Conservation (phyloP, 2,329 filamentous ascomycete species). For the Niveomyces coronatus region DNA sequence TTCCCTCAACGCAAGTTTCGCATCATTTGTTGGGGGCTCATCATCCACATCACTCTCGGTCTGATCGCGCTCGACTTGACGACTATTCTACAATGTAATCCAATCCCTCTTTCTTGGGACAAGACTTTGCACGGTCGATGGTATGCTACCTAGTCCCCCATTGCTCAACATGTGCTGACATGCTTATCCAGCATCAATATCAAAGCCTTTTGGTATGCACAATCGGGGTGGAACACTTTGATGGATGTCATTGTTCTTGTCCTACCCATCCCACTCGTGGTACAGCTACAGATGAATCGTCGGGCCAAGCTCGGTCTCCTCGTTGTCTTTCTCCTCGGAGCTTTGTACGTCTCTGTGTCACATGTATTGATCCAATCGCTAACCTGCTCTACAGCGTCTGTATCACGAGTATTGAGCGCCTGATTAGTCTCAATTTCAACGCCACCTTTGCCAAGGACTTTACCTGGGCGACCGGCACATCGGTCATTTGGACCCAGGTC, state of each 20-base stretch:
- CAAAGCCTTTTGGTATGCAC: conserved; percentile 8
- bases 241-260: conserved; percentile 8
- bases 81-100: conserved; percentile 5
- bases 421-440: conserved; percentile 9
- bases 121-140: conserved; percentile 5
- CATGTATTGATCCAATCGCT: background rate
- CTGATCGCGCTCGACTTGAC: conserved; percentile 5
- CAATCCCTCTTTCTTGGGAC: conserved; percentile 7
- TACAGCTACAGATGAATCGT: conserved; percentile 6
- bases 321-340: conserved; percentile 4
- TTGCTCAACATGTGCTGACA: background rate
- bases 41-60: conserved; percentile 4
- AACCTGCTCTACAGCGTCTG: conserved; percentile 2
- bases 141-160: background rate
- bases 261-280: conserved; percentile 3
- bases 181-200: conserved; percentile 3
- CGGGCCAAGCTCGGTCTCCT: conserved; percentile 6
- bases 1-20: conserved; percentile 8
- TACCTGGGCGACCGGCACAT: conserved; percentile 7
- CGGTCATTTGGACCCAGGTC: conserved; percentile 8
- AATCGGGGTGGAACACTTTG: conserved; percentile 7
- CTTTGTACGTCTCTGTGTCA: background rate
- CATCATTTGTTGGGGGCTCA: conserved; percentile 3
- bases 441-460: conserved; percentile 5
- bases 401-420: conserved; percentile 7